These are phyloP conservation scores for Botrytis paeoniae DNA, from an alignment of 2,329 filamentous ascomycete species.

Conservation along the genomic window DNA sequence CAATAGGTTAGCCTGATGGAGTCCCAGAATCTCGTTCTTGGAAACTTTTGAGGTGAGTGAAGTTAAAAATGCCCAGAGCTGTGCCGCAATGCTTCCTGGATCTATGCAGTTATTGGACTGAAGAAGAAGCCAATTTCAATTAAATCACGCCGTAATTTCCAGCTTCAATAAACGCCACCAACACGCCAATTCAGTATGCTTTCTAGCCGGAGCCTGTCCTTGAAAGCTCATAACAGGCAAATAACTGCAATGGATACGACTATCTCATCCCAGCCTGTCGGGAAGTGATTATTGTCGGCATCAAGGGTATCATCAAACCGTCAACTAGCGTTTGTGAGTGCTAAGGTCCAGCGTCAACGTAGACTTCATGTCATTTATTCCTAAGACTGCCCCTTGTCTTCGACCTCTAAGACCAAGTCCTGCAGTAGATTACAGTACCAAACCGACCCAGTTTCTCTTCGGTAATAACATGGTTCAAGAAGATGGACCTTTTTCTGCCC, in stretches of 20 bases:
- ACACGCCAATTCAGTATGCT: background rate
- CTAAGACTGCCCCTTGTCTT: fast-evolving
- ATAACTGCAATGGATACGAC: background rate
- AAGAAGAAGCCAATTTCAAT: background rate
- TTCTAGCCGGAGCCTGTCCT: too few species aligned
- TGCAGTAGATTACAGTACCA: too few species aligned
- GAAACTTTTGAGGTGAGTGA: background rate
- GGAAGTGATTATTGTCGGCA: background rate
- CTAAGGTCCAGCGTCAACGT: background rate
- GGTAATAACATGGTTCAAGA: too few species aligned
- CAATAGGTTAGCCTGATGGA: too few species aligned
- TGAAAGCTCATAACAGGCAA: background rate
- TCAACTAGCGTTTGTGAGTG: background rate
- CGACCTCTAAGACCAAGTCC: background rate
- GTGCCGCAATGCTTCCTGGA: background rate
- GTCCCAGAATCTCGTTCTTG: background rate
- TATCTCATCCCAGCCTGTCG: background rate
- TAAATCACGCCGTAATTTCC: background rate
- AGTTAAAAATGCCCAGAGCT: background rate
- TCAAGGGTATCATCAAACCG: background rate
- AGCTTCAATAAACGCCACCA: background rate
- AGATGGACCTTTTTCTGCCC: background rate
- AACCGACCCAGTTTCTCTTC: background rate
- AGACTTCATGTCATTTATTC: background rate
- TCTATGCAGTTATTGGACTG: background rate